Base-by-base conservation (phyloP, 768 basidiomycete species). In the Sistotremastrum niveocremeum region DNA sequence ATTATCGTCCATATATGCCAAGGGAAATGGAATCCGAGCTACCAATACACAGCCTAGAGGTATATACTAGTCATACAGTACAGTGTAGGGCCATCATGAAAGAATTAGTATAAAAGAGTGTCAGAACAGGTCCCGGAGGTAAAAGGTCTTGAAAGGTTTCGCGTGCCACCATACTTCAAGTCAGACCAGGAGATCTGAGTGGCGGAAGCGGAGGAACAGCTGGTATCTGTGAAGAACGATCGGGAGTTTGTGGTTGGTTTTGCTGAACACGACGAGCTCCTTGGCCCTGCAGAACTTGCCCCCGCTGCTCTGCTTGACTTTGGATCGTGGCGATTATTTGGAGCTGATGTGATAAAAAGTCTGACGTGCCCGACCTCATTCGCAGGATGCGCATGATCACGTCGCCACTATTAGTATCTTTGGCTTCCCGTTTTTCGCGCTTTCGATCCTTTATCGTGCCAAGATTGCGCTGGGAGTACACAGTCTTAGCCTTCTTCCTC, bases 371-470 rank as follows among this genome's bases (percentile, higher is more conserved):
- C 7, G 84, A 72, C 93, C 91, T 74, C 94, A 98, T 98, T 33
- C 95, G 76, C 37, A 99, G 68, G 52, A 99, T 93, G 47, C 90
- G 72, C 70, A 99, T 77, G 48, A 98, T 95, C 35, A 84, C 89
- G 65, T 98, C 90, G 44, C 85, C 88, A 47, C 79, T 79, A 6
- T 56, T 62, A 3, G 74, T 71, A 47, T 84, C 81, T 49, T 82
- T 79, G 62, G 87, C 76, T 54, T 87, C 71, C 58, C 79, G 75
- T 71, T 93, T 91, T 68, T 94, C 88, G 61, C 79, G 79, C 72
- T 97, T 97, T 51, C 89, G 76, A 55, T 91, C 79, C 62, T 82
- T 82, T 61, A 99, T 98, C 5, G 95, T 99, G 7, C 94, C 94
- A 5, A 98, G 75, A 61, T 97, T 99, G 42, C 90, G 79, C 56